Evolutionary conservation across 2,329 filamentous ascomycete genomes (phyloP).

Genomic region (Botrytis byssoidea): DNA sequence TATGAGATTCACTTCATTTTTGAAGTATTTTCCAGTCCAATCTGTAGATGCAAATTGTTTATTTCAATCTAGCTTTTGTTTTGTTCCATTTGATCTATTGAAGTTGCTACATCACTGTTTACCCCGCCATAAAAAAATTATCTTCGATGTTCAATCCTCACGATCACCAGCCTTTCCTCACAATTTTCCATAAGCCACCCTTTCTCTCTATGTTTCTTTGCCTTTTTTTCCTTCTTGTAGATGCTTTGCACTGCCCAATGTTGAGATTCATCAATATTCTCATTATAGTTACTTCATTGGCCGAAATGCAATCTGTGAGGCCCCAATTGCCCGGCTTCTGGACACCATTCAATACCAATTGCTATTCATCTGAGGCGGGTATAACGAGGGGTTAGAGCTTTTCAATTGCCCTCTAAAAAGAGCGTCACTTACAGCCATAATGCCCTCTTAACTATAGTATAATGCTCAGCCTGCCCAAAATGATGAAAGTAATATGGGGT

Average conservation of each 20-base stretch:
- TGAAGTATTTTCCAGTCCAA: background rate
- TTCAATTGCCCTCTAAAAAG: background rate
- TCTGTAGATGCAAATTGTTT: background rate
- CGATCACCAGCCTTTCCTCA: background rate
- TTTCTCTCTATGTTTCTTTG: background rate
- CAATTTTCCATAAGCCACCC: background rate
- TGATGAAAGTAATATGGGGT: accelerated
- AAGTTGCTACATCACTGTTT: background rate
- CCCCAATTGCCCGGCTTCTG: background rate
- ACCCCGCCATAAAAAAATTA: background rate
- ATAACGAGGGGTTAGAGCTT: background rate
- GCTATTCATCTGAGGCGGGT: background rate
- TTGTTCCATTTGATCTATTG: background rate
- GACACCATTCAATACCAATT: background rate
- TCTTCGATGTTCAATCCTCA: background rate
- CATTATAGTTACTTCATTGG: accelerated
- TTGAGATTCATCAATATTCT: background rate
- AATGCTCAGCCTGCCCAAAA: background rate
- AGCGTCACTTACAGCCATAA: background rate
- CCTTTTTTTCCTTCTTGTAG: background rate
- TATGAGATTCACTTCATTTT: background rate
- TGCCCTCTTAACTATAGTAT: background rate
- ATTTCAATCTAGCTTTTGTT: background rate
- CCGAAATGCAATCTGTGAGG: background rate
- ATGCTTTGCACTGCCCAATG: background rate